phyloP scores from a whole-genome alignment of 2,329 filamentous ascomycete species.

The Pleomassaria siparia region DNA sequence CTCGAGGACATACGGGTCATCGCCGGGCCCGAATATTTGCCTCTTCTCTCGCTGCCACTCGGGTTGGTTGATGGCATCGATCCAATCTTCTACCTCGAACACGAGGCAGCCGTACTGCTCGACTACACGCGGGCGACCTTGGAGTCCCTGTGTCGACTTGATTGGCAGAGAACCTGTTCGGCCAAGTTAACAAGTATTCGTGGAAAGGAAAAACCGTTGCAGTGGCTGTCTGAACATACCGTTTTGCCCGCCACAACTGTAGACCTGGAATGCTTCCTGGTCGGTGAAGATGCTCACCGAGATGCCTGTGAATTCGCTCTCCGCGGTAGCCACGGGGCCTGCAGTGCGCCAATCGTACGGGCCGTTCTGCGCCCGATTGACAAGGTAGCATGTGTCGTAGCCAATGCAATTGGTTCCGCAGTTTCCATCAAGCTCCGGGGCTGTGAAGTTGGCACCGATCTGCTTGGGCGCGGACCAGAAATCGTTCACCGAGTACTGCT shows the following conservation, averaged over 20 bases:
- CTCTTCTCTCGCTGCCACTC: conserved; percentile 71
- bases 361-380: conserved; percentile 62
- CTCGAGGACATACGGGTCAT: conserved; percentile 47
- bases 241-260: conserved; percentile 77
- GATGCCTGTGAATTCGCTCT: conserved; percentile 78
- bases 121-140: conserved; percentile 63
- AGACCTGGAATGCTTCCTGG: conserved; percentile 86
- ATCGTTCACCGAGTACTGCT: conserved; percentile 69
- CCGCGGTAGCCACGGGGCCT: conserved; percentile 65
- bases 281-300: conserved; percentile 78
- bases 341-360: conserved; percentile 65
- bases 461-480: conserved; percentile 83
- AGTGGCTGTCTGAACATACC: conserved; percentile 51
- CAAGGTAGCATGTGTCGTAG: conserved; percentile 76
- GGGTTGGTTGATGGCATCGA: conserved; percentile 90
- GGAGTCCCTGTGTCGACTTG: conserved; percentile 70
- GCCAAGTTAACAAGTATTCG: conserved; percentile 10
- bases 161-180: conserved; percentile 56
- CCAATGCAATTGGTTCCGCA: conserved; percentile 83
- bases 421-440: conserved; percentile 66
- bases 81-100: conserved; percentile 90
- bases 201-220: background rate
- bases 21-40: conserved; percentile 52
- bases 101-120: conserved; percentile 82
- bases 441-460: conserved; percentile 68